Percentiles rank a stretch among this genome's conserved stretches.
Conservation (phyloP, 1,284 basidiomycete genomes). For the Microbotryum lychnidis-dioicae region DNA sequence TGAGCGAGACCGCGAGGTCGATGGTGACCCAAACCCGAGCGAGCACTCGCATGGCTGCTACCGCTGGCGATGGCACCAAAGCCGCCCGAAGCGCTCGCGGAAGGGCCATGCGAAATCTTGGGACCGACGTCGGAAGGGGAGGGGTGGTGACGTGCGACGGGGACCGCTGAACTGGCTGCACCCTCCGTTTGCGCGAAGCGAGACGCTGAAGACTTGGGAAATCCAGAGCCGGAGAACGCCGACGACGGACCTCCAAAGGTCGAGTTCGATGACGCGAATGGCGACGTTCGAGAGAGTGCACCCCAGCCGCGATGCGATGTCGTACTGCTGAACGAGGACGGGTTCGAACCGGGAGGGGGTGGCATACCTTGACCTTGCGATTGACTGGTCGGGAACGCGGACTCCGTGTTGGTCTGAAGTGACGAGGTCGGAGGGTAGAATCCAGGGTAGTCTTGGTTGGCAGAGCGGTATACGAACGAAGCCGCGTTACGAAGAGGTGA, state of each 20-base stretch:
- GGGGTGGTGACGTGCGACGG: too few species aligned
- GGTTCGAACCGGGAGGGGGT: not conserved
- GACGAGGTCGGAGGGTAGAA: slow-evolving; percentile 13
- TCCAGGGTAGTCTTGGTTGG: slow-evolving; percentile 8
- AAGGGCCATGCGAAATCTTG: too few species aligned
- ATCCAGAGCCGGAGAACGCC: too few species aligned
- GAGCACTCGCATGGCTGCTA: not conserved
- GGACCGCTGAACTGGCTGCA: too few species aligned
- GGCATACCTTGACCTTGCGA: slow-evolving; percentile 1
- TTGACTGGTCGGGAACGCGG: slow-evolving; percentile 13
- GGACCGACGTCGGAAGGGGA: too few species aligned
- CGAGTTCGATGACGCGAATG: slow-evolving; percentile 9
- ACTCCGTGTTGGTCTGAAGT: not conserved
- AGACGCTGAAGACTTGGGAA: too few species aligned
- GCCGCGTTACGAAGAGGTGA: not conserved
- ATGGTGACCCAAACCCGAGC: slow-evolving; percentile 15
- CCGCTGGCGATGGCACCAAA: not conserved
- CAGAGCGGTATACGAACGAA: slow-evolving; percentile 26
- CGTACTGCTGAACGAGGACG: not conserved
- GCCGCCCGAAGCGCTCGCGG: slow-evolving; percentile 20
- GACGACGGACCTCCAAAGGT: too few species aligned
- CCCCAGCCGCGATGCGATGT: slow-evolving; percentile 1
- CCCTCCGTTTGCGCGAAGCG: too few species aligned
- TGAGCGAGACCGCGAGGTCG: slow-evolving; percentile 20
- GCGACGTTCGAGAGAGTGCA: not conserved